A percentile compares a stretch with the other conserved stretches of the same genome.
These are phyloP conservation scores for Lasiosphaeriaceae sp. DNA, from an alignment of 495 filamentous ascomycete species.

Conservation along the genomic window DNA sequence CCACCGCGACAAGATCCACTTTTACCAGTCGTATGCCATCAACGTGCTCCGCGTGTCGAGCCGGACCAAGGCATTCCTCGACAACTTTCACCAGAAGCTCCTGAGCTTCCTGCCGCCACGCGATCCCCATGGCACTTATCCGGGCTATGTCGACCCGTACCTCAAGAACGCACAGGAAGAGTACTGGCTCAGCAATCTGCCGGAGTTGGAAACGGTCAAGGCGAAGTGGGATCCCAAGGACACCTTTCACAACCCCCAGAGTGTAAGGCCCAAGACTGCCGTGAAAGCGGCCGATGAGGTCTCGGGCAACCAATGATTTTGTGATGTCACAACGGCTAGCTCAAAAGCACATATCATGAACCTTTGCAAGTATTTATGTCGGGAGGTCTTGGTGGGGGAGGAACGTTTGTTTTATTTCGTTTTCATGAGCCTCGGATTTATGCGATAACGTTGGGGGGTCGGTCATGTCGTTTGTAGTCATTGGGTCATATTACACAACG, in stretches of 20 bases:
- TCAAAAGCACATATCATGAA: too few species aligned
- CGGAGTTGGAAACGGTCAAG: not conserved
- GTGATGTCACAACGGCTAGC: too few species aligned
- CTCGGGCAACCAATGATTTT: too few species aligned
- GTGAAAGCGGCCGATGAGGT: too few species aligned
- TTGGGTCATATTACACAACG: too few species aligned
- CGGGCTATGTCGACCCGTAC: not conserved
- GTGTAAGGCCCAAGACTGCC: not conserved
- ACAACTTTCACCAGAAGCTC: conserved; percentile 4
- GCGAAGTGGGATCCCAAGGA: not conserved
- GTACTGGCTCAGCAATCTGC: conserved; percentile 3
- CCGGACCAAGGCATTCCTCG: not conserved
- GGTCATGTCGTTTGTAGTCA: too few species aligned
- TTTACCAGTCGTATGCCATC: conserved; percentile 5
- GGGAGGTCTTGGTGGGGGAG: too few species aligned
- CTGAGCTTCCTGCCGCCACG: not conserved
- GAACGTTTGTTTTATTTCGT: too few species aligned
- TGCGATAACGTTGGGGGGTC: too few species aligned
- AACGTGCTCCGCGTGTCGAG: conserved; percentile 1
- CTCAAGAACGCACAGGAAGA: not conserved
- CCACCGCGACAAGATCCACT: conserved; percentile 3
- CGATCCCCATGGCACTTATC: conserved; percentile 1
- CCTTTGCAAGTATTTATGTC: too few species aligned
- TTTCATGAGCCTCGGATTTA: too few species aligned
- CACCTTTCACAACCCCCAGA: conserved; percentile 4